Base-by-base conservation (phyloP, 2,329 filamentous ascomycete species). In the Ophiostoma montium region DNA sequence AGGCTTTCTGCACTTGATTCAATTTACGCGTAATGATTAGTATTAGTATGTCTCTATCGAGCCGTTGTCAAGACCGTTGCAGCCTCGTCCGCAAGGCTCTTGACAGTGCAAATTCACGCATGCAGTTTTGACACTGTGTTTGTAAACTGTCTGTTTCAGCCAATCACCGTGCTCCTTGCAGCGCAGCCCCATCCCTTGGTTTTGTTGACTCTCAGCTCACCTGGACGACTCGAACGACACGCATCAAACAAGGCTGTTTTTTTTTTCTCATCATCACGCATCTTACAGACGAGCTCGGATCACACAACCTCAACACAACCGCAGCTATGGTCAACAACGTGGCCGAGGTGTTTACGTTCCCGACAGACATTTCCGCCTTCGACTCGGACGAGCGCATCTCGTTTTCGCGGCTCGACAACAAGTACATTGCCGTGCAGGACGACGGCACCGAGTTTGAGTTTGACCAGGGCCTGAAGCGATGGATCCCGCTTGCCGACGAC, bases 391-490 rank as follows among this genome's bases (percentile, higher is more conserved):
- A 85, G 27, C 84, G 89, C 57, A 85, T 95, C 60, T 90, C 86
- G 6, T 94, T 83, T 67, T 90, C 86, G n/a, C 84, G 78, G 61
- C 71, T 86, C 53, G 83, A 90, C 65, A 74, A 79, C 60, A 90
- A 87, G 62, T 90, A 82, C 67, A 77, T 92, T 48, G 78, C 92
- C 8, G 88, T 94, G 53, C 83, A 86, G 50, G 85, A 88, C 44
- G 81, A 92, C 61, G 87, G 86, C 47, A 76, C 79, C 53, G 89
- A 95, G 63, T 94, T 82, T 67, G 84, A 89, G 62, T 95, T 83
- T 67, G 81, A 94, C 64, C 66, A 74, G 46, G 72, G 71, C 46
- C 66, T 80, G 57, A 81, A 78, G 66, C 76, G 78, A 65, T 95
- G 89, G 89, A 73, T 87, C 48, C 82, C 80, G 56, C 54, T 65